Conservation (phyloP, 306 rosid species). For the Purshia tridentata region DNA sequence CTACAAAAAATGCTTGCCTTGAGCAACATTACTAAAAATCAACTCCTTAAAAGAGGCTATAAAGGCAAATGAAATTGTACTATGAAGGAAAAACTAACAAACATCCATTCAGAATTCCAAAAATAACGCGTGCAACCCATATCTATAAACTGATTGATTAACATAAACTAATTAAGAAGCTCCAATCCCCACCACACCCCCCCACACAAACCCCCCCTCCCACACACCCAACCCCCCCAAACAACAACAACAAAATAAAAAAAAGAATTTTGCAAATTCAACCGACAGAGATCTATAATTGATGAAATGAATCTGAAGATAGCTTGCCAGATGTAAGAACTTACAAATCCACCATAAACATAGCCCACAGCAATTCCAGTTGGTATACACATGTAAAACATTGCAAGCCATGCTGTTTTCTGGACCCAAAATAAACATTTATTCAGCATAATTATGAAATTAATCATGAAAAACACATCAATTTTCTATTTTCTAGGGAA, state of each 20-base stretch:
- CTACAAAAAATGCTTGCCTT: slow-evolving; percentile 10
- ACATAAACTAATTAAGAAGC: background rate
- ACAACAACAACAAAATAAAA: slow-evolving; percentile 19
- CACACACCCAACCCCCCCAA: too few relatives aligned
- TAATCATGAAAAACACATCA: slow-evolving; percentile 14
- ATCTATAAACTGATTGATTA: background rate
- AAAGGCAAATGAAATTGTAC: background rate
- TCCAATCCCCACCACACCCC: background rate
- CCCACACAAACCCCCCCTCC: too few relatives aligned
- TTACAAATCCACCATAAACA: slow-evolving; percentile 89
- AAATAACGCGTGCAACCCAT: background rate
- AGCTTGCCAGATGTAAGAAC: slow-evolving; percentile 30
- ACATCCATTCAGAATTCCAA: background rate
- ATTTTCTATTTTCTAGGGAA: background rate
- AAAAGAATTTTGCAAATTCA: background rate
- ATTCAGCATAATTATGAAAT: slow-evolving; percentile 14
- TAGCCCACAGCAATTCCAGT: slow-evolving; percentile 93
- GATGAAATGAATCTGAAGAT: background rate
- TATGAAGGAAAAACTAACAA: background rate
- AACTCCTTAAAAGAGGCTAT: background rate
- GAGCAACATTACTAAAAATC: background rate
- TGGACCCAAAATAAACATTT: slow-evolving; percentile 37
- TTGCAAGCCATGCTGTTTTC: slow-evolving; percentile 97
- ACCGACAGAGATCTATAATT: background rate
- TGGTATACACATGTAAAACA: slow-evolving; percentile 96